Conservation (phyloP, 1,284 basidiomycete species). For the Trichosporon sp. region DNA sequence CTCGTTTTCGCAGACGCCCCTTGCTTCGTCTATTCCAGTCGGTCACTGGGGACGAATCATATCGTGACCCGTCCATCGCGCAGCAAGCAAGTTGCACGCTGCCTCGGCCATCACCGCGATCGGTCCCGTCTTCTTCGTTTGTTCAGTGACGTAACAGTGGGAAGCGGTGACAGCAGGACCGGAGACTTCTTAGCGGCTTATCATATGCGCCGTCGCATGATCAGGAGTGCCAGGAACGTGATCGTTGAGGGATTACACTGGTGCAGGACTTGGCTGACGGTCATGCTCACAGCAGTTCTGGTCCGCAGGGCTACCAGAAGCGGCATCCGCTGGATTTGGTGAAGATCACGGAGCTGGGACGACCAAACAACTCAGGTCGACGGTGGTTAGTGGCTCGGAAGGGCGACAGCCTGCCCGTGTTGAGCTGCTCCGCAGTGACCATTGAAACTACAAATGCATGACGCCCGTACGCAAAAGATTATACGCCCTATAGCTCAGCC, state of each 20-base stretch:
- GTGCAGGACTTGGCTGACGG: not conserved
- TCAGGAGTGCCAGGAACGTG: not conserved
- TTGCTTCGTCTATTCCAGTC: not conserved
- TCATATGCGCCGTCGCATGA: not conserved
- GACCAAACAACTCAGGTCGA: no score
- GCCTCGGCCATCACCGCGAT: not conserved
- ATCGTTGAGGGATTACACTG: not conserved
- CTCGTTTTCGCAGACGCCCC: not conserved
- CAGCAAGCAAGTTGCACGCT: conserved; percentile 3
- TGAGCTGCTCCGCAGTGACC: not conserved
- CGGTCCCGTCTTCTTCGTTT: not conserved
- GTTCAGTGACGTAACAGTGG: not conserved
- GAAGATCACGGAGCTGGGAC: no score
- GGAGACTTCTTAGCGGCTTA: not conserved
- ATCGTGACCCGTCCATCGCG: not conserved
- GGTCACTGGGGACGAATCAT: not conserved
- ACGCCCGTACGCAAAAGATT: conserved; percentile 18
- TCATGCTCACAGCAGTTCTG: not conserved
- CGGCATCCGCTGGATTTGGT: no score
- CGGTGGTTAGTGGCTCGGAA: no score
- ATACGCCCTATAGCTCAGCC: conserved; percentile 6
- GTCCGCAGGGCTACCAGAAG: no score
- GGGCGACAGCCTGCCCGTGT: no score
- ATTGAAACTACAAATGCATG: conserved; percentile 15
- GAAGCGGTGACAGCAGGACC: not conserved